phyloP scores from a whole-genome alignment of 805 yeast genomes.

The Teunomyces cretensis region DNA sequence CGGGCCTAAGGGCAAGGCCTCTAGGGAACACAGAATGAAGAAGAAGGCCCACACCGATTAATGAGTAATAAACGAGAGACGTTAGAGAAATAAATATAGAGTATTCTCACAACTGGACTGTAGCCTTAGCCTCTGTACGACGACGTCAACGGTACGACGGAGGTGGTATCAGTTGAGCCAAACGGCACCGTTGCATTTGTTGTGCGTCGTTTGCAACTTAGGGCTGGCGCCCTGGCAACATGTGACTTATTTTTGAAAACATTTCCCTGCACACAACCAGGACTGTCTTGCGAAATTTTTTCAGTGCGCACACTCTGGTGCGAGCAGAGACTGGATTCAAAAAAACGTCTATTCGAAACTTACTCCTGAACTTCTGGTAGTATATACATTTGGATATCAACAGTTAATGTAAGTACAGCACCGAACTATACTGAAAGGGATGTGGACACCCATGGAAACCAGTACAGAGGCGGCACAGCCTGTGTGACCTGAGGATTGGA shows the following conservation, averaged over 20 bases:
- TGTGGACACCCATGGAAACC: not conserved
- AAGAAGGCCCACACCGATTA: constrained; percentile 29
- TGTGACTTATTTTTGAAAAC: not conserved
- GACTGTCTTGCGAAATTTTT: constrained; percentile 1
- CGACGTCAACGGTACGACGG: too few species aligned
- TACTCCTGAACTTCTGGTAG: constrained; percentile 4
- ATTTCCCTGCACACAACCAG: constrained; percentile 8
- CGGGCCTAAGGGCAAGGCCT: constrained; percentile 51
- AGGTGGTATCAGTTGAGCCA: too few species aligned
- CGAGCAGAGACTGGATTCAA: constrained; percentile 5
- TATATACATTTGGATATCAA: constrained; percentile 10
- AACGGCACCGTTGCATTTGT: too few species aligned
- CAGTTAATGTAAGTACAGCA: constrained; percentile 10
- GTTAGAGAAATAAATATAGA: not conserved
- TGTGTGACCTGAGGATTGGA: not conserved
- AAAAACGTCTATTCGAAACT: constrained; percentile 9
- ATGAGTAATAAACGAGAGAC: constrained; percentile 1
- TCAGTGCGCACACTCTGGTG: constrained; percentile 2
- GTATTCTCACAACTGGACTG: too few species aligned
- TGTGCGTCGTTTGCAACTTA: constrained; percentile 5
- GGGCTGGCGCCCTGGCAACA: constrained; percentile 5
- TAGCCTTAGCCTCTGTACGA: too few species aligned
- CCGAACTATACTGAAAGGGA: not conserved
- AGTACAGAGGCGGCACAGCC: not conserved
- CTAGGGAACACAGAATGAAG: constrained; percentile 46